Conservation (phyloP, 2,329 filamentous ascomycete species). For the Paecilomyces sp. region DNA sequence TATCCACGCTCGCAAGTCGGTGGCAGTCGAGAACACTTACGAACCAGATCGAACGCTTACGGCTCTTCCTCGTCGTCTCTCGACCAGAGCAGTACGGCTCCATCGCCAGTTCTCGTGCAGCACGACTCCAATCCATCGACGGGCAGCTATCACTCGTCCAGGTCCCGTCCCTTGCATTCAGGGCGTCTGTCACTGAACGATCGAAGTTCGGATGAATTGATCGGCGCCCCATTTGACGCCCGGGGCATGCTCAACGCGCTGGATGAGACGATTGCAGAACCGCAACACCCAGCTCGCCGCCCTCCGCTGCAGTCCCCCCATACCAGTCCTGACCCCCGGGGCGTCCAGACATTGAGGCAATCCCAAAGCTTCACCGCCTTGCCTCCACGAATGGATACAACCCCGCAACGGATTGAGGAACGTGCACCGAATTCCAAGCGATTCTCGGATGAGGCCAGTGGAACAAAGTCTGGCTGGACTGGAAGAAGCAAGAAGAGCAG, state of each 20-base stretch:
- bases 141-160: constrained; percentile 15
- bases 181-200: constrained; percentile 29
- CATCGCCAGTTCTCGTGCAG: constrained; percentile 30
- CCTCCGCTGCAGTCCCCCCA: constrained; percentile 41
- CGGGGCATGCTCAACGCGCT: constrained; percentile 38
- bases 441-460: constrained; percentile 69
- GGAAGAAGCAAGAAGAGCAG: constrained; percentile 73
- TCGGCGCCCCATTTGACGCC: constrained; percentile 36
- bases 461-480: constrained; percentile 51
- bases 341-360: constrained; percentile 54
- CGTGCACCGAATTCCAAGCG: constrained; percentile 58
- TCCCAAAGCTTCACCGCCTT: constrained; percentile 58
- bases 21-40: constrained; percentile 33
- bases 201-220: constrained; percentile 39
- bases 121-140: constrained; percentile 24
- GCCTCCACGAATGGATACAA: constrained; percentile 46
- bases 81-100: constrained; percentile 34
- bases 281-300: constrained; percentile 29
- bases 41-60: constrained; percentile 40
- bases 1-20: constrained; percentile 36
- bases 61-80: constrained; percentile 43
- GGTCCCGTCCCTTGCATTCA: constrained; percentile 26
- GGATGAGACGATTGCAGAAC: constrained; percentile 27
- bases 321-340: constrained; percentile 48
- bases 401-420: constrained; percentile 36